phyloP scores from a whole-genome alignment of 495 filamentous ascomycete species.

The Penicillium bialowiezense region DNA sequence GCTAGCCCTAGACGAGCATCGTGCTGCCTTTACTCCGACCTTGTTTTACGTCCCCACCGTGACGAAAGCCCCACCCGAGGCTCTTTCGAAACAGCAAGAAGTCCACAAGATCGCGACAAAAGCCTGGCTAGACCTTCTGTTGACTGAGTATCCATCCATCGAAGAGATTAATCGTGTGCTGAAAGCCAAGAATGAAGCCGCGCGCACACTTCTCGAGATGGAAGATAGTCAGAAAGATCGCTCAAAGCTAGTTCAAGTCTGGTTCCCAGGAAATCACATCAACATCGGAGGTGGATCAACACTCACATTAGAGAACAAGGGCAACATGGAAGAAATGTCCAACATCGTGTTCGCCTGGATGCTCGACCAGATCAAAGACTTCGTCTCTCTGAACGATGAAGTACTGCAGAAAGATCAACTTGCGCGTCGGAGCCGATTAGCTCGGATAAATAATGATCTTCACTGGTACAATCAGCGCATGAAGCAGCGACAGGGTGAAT shows the following conservation, averaged over 20 bases:
- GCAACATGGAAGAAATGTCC: conserved; percentile 24
- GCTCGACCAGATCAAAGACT: conserved; percentile 19
- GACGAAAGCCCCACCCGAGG: not conserved
- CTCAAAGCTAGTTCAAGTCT: conserved; percentile 12
- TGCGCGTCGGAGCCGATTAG: not conserved
- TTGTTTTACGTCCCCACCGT: conserved; percentile 47
- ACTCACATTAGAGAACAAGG: conserved; percentile 8
- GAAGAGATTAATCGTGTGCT: conserved; percentile 10
- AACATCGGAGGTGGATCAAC: conserved; percentile 40
- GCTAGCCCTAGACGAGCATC: conserved; percentile 55
- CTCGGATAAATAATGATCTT: not conserved
- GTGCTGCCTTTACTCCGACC: conserved; percentile 50
- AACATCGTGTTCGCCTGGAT: conserved; percentile 23
- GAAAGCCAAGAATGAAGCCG: conserved; percentile 7
- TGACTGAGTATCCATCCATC: not conserved
- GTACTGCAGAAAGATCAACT: conserved; percentile 6
- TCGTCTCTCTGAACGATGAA: conserved; percentile 16
- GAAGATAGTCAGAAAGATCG: conserved; percentile 6
- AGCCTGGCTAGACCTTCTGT: not conserved
- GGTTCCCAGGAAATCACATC: conserved; percentile 45
- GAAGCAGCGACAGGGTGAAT: not conserved
- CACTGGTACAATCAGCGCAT: not conserved
- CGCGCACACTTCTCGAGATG: conserved; percentile 4
- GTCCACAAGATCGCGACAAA: not conserved
- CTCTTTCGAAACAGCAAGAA: not conserved